These are phyloP conservation scores for Botryotinia narcissicola DNA, from an alignment of 2,329 filamentous ascomycete species.

Conservation along the genomic window DNA sequence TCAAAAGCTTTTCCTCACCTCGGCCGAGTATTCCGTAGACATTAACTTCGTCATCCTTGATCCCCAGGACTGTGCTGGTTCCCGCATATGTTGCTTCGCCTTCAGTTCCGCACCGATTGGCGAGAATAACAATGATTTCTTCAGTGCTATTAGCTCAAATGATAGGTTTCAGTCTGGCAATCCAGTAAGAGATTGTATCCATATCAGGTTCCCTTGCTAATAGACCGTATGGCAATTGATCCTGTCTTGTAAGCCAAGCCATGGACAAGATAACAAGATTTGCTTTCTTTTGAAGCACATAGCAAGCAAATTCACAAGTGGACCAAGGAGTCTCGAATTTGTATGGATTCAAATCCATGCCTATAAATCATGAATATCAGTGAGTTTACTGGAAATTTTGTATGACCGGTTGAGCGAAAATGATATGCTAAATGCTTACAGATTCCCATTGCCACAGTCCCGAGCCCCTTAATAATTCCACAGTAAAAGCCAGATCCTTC, in stretches of 20 bases:
- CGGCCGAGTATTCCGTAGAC: constrained; percentile 70
- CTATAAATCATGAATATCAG: constrained; percentile 30
- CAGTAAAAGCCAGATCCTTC: constrained; percentile 55
- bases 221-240: constrained; percentile 46
- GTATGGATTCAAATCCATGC: constrained; percentile 61
- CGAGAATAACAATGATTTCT: constrained; percentile 67
- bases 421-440: constrained; percentile 44
- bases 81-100: constrained; percentile 67
- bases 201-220: constrained; percentile 62
- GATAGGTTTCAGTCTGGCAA: constrained; percentile 65
- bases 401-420: constrained; percentile 20
- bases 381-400: background rate
- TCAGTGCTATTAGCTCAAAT: constrained; percentile 51
- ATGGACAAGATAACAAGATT: constrained; percentile 69
- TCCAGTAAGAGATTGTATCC: constrained; percentile 74
- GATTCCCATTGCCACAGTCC: constrained; percentile 56
- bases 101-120: constrained; percentile 69
- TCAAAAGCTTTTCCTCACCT: constrained; percentile 64
- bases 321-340: constrained; percentile 51
- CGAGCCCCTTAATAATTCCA: constrained; percentile 47
- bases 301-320: constrained; percentile 48
- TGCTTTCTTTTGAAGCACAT: constrained; percentile 54
- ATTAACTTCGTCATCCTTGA: constrained; percentile 62
- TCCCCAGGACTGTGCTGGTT: constrained; percentile 67
- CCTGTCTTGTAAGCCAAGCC: constrained; percentile 70